Evolutionary conservation across 257 asterid genomes (phyloP), one percentile per base, ranked within the genome.

Genomic region (Nicotiana attenuata): DNA sequence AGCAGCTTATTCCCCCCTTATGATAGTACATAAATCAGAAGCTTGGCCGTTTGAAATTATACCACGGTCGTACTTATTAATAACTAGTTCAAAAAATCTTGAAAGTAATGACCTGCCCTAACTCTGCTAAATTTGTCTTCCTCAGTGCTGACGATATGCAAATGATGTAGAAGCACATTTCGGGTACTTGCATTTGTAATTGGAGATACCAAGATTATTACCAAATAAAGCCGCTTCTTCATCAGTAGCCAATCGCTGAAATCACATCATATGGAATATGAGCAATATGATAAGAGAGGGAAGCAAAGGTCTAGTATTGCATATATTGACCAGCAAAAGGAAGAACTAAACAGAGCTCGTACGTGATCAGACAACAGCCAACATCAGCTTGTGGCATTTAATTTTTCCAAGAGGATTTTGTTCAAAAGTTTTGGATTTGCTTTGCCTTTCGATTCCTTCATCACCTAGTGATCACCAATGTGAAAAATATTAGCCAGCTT

Each of bases 401-500:
- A 68, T 78, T 93, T 94, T 29, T 91, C 93, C 22, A 89, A 84
- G 26, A 96, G 98, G 71, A 93, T 91, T 92, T 91, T 88, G 91
- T 96, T 94, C 92, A 96, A 77, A 83, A 96, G 90, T 65, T 87
- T 94, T 4, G 99, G 99, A 84, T 93, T 96, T 61, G 98, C 98
- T 85, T 92, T 94, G 86, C 98, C 98, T 87, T 93, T 94, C 5
- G 97, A 90, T 89, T 92, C 97, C 85, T 93, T 94, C 99, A 96
- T 94, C 60, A 89, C 88, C 98, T 96, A 89, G 68, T 64, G 56
- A 78, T 79, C 57, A 35, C 31, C 78, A 59, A 22, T 47, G 66
- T 60, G 35, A 65, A 68, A 53, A 64, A 10, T 57, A 76, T 3
- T 26, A 1, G 41, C 7, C 60, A 71, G 14, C 6, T 33, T 41